Conservation (phyloP, 257 asterid genomes). For the Prunella vulgaris region DNA sequence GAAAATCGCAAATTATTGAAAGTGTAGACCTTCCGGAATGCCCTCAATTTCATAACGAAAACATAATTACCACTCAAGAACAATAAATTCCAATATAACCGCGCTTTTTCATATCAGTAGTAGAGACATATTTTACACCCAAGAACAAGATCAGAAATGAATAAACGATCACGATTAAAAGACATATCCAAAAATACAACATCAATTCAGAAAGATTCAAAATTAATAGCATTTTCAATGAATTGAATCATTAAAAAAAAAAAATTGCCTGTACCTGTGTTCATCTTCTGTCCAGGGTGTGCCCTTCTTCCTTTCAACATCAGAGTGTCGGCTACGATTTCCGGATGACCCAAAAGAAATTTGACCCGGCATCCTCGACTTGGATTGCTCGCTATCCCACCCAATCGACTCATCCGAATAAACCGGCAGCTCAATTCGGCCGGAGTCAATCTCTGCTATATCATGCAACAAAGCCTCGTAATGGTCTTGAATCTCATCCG, state of each 20-base stretch:
- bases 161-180: background rate
- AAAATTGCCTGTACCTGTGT: constrained; percentile 44
- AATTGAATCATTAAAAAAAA: background rate
- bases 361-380: constrained; percentile 35
- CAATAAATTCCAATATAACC: background rate
- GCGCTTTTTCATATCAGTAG: background rate
- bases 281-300: constrained; percentile 88
- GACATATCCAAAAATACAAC: background rate
- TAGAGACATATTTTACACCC: background rate
- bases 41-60: background rate
- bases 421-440: constrained; percentile 56
- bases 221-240: background rate
- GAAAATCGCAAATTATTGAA: background rate
- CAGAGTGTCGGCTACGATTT: constrained; percentile 36
- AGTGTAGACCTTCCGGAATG: no score
- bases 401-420: constrained; percentile 36
- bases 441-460: constrained; percentile 56
- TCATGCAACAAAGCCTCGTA: constrained; percentile 55
- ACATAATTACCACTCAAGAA: background rate
- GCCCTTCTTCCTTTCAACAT: constrained; percentile 56
- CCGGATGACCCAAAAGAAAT: constrained; percentile 56
- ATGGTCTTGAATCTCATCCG: constrained; percentile 47
- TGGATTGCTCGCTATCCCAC: constrained; percentile 29
- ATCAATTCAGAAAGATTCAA: background rate
- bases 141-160: background rate